Evolutionary conservation across 768 basidiomycete species (phyloP).

Genomic region (Boletus coccyginus): DNA sequence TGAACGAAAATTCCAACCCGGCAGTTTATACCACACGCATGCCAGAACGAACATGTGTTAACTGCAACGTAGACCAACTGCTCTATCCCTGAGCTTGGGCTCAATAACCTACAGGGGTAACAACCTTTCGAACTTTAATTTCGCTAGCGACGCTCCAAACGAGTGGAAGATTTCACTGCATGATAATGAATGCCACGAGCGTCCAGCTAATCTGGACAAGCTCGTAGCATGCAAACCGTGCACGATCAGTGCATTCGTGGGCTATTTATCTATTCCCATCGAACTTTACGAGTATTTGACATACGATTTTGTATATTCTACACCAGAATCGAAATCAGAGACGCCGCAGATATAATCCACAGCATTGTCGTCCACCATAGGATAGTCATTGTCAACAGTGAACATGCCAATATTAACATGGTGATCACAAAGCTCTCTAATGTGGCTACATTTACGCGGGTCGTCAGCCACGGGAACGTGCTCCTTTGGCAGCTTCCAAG

Average conservation of each 20-base stretch:
- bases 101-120: not conserved
- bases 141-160: constrained; percentile 72
- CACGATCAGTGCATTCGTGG: constrained; percentile 57
- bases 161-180: constrained; percentile 68
- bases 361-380: constrained; percentile 21
- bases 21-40: constrained; percentile 69
- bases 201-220: constrained; percentile 59
- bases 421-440: constrained; percentile 47
- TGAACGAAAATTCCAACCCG: constrained; percentile 42
- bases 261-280: constrained; percentile 37
- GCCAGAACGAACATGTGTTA: constrained; percentile 50
- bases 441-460: constrained; percentile 55
- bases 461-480: constrained; percentile 50
- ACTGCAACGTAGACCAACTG: constrained; percentile 56
- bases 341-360: constrained; percentile 26
- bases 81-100: constrained; percentile 1
- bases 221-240: constrained; percentile 56
- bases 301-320: constrained; percentile 31
- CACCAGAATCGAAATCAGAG: constrained; percentile 24
- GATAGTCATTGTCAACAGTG: not conserved
- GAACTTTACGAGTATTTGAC: constrained; percentile 1
- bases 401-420: not conserved
- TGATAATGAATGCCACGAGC: constrained; percentile 67
- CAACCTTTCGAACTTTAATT: constrained; percentile 71
- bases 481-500: constrained; percentile 17